Evolutionary conservation across 306 rosid genomes (phyloP).

Genomic region (Hippophae tibetana): DNA sequence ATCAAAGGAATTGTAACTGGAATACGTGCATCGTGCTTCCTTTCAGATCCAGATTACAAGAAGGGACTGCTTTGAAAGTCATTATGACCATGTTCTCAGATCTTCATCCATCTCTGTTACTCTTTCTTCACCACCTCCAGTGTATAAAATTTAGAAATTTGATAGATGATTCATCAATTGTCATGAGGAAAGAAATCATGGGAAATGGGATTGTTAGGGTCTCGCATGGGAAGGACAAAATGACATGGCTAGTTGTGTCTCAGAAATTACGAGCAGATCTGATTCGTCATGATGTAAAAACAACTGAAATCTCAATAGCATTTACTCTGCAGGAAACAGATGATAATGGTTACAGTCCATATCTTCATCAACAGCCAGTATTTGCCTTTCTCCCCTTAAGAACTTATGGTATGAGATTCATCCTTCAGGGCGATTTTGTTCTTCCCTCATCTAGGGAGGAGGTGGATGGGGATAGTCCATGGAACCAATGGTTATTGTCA

Average conservation of each 20-base stretch:
- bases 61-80: conserved; percentile 45
- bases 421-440: conserved; percentile 93
- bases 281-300: conserved; percentile 49
- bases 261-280: conserved; percentile 51
- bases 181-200: conserved; percentile 70
- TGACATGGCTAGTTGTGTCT: conserved; percentile 82
- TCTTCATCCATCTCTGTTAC: conserved; percentile 87
- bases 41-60: conserved; percentile 53
- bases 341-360: conserved; percentile 43
- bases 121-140: conserved; percentile 85
- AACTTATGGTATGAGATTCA: conserved; percentile 80
- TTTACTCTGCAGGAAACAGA: conserved; percentile 66
- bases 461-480: conserved; percentile 89
- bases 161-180: conserved; percentile 53
- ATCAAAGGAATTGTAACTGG: conserved; percentile 45
- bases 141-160: conserved; percentile 69
- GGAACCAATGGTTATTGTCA: conserved; percentile 93
- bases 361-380: conserved; percentile 69
- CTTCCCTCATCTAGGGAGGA: conserved; percentile 99
- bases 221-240: conserved; percentile 68
- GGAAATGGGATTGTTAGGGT: conserved; percentile 73
- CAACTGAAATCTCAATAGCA: conserved; percentile 84
- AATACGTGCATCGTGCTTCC: conserved; percentile 94
- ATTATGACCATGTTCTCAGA: conserved; percentile 72
- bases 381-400: conserved; percentile 94